Base-by-base conservation (phyloP, 2,329 filamentous ascomycete genomes). In the Ascochyta lentis region DNA sequence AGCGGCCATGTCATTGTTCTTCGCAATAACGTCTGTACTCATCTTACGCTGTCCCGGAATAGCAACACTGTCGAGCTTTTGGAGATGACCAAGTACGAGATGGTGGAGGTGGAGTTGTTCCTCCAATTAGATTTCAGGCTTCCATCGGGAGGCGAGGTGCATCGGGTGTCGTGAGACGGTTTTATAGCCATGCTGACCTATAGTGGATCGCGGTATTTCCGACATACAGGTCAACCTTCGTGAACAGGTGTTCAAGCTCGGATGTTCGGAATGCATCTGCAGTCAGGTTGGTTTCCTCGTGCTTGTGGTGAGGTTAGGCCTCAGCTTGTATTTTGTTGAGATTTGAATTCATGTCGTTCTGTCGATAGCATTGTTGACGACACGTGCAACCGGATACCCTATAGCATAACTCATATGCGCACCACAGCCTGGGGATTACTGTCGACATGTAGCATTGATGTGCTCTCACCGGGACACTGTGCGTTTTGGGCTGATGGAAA, bases 81-180 rank as follows among this genome's bases (percentile, higher is more conserved):
- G 29, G 37, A 56, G 47, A 56, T 48, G 53, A 56, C 40, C 26
- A 16, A 39, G 47, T 56, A 46, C 53, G 47, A 42, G 37, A 24
- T 47, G 53, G 38, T 43, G 38, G 29, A 37, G 26, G 38, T 43
- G 31, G 31, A 56, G 37, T 51, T 51, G 42, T 56, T 56, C 53
- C 53, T 51, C 53, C 53, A 56, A 56, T 56, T 38, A 56, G 19
- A 16, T 24, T 7, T 3, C 53, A 24, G 27, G 24, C 16, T 43
- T 33, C 13, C 26, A 16, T 43, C 47, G 47, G 53, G 37, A 39
- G 44, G 41, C 43, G 42, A 43, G 23, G 42, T 56, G 53, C 53
- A 47, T 56, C 53, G 43, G 53, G 53, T 56, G 38, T 56, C 53
- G 53, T 51, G 53, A 56, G 53, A 56, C 53, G 47, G 33, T 56